Evolutionary conservation across 371 early-diverging fungal species (phyloP).

Genomic region (Actinomortierella wolfii): DNA sequence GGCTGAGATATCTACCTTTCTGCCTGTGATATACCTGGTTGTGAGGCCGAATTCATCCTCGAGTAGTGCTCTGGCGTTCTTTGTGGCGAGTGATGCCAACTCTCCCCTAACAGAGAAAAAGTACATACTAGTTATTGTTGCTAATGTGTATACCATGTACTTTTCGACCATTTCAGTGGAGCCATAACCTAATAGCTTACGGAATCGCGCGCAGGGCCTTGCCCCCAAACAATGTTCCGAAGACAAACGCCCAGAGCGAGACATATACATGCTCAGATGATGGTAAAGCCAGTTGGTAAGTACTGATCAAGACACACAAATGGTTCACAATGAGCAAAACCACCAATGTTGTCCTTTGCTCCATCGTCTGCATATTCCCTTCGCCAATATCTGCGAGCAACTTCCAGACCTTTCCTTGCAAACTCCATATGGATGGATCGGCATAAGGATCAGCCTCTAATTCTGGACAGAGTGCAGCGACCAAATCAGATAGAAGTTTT

Average conservation of each 20-base stretch:
- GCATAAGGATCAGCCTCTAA: background rate
- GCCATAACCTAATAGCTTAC: background rate
- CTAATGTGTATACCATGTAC: too few relatives aligned
- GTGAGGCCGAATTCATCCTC: background rate
- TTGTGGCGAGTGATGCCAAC: background rate
- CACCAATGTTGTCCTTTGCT: background rate
- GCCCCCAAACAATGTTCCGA: background rate
- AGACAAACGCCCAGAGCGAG: conserved; percentile 1
- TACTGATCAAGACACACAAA: background rate
- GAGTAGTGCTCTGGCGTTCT: background rate
- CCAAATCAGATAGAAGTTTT: background rate
- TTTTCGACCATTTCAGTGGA: too few relatives aligned
- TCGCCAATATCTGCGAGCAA: background rate
- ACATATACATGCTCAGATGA: background rate
- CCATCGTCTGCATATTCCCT: background rate
- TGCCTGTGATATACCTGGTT: background rate
- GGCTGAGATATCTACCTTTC: background rate
- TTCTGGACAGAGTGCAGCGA: background rate
- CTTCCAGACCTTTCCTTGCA: background rate
- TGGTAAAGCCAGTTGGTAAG: background rate
- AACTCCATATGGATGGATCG: background rate
- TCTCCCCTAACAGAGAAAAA: background rate
- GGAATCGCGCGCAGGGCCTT: background rate
- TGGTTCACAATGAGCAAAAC: background rate
- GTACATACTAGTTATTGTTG: too few relatives aligned